These are phyloP conservation scores for Schwanniomyces etchellsii DNA, from an alignment of 1,139 yeast species.

Conservation along the genomic window DNA sequence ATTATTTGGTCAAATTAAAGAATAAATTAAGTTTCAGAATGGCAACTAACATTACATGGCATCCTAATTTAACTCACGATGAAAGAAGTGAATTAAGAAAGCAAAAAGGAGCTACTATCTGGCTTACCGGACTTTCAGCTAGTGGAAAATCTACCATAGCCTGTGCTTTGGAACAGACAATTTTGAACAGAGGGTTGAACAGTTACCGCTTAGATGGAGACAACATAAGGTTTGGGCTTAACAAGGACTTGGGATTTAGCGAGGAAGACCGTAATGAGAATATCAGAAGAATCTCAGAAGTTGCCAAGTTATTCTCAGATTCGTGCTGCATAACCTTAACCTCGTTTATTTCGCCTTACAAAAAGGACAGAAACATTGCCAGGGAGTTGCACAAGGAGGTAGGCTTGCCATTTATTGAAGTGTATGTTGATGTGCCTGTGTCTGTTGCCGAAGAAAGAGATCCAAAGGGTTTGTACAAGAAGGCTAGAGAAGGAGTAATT, in stretches of 20 bases:
- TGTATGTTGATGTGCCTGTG: constrained; percentile 85
- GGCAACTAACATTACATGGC: constrained; percentile 98
- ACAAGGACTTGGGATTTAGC: constrained; percentile 89
- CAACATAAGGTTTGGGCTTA: constrained; percentile 87
- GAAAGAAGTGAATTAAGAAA: constrained; percentile 70
- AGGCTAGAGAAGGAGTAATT: constrained; percentile 92
- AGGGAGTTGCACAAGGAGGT: constrained; percentile 76
- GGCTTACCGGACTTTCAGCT: constrained; percentile 95
- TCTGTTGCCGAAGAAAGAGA: constrained; percentile 94
- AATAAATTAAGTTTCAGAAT: constrained; percentile 25
- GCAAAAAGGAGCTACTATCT: constrained; percentile 84
- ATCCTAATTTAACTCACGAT: constrained; percentile 74
- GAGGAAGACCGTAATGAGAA: constrained; percentile 92
- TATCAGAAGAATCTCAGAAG: constrained; percentile 91
- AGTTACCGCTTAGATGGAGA: constrained; percentile 94
- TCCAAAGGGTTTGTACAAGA: constrained; percentile 93
- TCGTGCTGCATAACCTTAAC: constrained; percentile 81
- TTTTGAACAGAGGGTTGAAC: constrained; percentile 60
- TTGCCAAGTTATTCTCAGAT: constrained; percentile 84
- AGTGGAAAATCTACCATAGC: constrained; percentile 95
- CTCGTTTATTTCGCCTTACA: constrained; percentile 89
- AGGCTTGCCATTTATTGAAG: constrained; percentile 80
- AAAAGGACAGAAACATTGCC: constrained; percentile 76
- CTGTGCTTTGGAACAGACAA: constrained; percentile 81
- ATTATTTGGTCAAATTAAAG: neutral